Conservation (phyloP, 345 rosid species). For the Dipteronia sinensis region DNA sequence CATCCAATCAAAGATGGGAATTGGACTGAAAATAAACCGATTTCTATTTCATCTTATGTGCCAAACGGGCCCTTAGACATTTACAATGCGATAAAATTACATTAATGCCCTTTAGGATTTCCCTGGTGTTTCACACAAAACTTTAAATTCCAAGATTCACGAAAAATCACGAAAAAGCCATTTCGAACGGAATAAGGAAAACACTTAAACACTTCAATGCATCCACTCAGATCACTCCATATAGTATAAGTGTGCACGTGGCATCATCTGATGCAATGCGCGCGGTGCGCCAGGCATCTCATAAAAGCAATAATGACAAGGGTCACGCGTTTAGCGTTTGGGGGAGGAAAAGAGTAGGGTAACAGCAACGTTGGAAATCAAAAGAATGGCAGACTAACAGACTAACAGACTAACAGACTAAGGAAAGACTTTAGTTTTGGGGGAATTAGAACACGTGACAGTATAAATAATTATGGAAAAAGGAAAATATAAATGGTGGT, state of each 20-base stretch:
- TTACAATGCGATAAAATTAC: neutral
- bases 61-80: too few relatives aligned
- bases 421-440: neutral
- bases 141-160: neutral
- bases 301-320: neutral
- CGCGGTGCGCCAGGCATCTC: neutral
- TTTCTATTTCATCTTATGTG: too few relatives aligned
- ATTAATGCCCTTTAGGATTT: slow-evolving; percentile 3
- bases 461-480: too few relatives aligned
- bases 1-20: too few relatives aligned
- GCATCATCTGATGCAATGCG: neutral
- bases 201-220: too few relatives aligned
- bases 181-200: neutral
- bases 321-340: neutral
- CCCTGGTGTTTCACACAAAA: too few relatives aligned
- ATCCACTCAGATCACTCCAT: neutral
- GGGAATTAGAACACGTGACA: neutral
- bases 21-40: too few relatives aligned
- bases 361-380: neutral
- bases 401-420: neutral
- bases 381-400: too few relatives aligned
- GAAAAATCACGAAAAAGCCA: slow-evolving; percentile 1
- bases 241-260: neutral
- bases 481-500: too few relatives aligned
- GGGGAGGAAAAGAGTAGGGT: neutral